Percentiles rank a stretch among this genome's conserved stretches.
phyloP scores from a whole-genome alignment of 1,284 basidiomycete species.

The Malassezia slooffiae region DNA sequence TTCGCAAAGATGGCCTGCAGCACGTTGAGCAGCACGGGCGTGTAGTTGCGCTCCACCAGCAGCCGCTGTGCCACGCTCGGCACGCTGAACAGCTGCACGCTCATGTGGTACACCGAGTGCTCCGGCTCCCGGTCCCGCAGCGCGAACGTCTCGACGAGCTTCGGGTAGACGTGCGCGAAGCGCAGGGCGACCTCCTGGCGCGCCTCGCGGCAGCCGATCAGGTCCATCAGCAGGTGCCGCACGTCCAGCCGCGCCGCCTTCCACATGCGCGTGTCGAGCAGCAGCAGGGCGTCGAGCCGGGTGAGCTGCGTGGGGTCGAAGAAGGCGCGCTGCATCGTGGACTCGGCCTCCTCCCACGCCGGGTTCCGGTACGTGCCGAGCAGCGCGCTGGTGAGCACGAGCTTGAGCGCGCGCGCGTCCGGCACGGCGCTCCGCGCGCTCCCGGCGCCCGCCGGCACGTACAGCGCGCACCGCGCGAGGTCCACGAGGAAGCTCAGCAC shows the following conservation, averaged over 20 bases:
- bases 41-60: constrained; percentile 24
- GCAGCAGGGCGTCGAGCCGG: constrained; percentile 34
- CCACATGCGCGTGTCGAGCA: constrained; percentile 43
- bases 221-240: constrained; percentile 69
- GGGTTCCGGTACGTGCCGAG: constrained; percentile 26
- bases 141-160: constrained; percentile 42
- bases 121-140: constrained; percentile 43
- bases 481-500: constrained; percentile 36
- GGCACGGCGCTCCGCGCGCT: constrained; percentile 5
- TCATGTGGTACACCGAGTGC: constrained; percentile 41
- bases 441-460: constrained; percentile 9
- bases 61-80: constrained; percentile 40
- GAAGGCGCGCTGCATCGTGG: constrained; percentile 29
- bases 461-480: constrained; percentile 33
- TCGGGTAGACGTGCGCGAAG: constrained; percentile 36
- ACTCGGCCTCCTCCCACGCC: constrained; percentile 16
- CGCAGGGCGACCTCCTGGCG: constrained; percentile 62
- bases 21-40: constrained; percentile 29
- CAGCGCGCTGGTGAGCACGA: constrained; percentile 23
- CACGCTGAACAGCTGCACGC: constrained; percentile 45
- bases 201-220: constrained; percentile 60
- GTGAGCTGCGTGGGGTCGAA: constrained; percentile 32
- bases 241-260: constrained; percentile 55
- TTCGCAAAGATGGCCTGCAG: constrained; percentile 38
- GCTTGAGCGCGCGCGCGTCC: constrained; percentile 29